Base-by-base conservation (phyloP, 495 filamentous ascomycete species). In the Penicillium waksmanii region DNA sequence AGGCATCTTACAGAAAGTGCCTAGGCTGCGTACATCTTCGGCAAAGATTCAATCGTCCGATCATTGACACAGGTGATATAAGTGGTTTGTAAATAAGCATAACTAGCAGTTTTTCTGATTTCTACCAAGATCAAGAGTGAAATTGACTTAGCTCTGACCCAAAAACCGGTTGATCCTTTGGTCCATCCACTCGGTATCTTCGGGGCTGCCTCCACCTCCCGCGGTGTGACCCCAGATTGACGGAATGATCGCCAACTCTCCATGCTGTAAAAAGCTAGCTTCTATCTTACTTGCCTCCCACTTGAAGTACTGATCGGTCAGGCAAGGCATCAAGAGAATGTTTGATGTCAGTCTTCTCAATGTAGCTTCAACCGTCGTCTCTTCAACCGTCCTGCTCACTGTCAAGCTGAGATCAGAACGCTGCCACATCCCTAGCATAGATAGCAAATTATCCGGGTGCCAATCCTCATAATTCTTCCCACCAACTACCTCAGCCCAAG, bases 341-440 rank as follows among this genome's bases (percentile, higher is more conserved):
- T 83, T 81, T 5, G 84, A 76, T 58, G 77, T 83, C 58, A 88
- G 83, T 36, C 68, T 75, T 49, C 76, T 64, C 75, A 89, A 77
- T 6, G 83, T 80, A 23, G 77, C 72, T 47, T 76, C 73, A 48
- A 87, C 77, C 58, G 81, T 69, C 33, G 79, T 75, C 27, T 80
- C 75, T 50, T 31, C 17, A 19, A 8, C 46, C 5, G 25, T 13
- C 82, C 81, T 27, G 71, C 75, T 51, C 77, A 44, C 72, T 56
- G 82, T 79, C 11, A 73, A 49, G 0, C 81, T 82, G 55, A 80
- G 75, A 65, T 89, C 84, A 27, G 77, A 84, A 42, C 77, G 70
- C 67, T 89, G 87, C 87, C 87, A 89, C 44, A 86, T 88, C 31
- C 83, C 74, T 3, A 85, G 64, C 87, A 88, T 87, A 1, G 73